Conservation (phyloP, 2,329 filamentous ascomycete species). For the Shiraia sp. region DNA sequence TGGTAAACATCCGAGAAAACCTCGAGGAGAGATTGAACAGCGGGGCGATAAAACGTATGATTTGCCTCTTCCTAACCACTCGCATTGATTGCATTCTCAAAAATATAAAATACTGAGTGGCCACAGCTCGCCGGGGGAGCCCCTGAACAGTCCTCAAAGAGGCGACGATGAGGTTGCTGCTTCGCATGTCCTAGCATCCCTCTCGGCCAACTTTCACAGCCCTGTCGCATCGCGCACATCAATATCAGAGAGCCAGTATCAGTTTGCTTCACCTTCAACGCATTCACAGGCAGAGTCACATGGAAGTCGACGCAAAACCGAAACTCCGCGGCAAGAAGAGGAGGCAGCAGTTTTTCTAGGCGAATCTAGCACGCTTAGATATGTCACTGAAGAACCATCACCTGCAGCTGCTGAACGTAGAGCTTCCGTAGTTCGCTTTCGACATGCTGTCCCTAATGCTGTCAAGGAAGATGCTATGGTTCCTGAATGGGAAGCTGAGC, state of each 20-base stretch:
- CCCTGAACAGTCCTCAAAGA: slow-evolving; percentile 16
- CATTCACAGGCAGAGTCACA: slow-evolving; percentile 9
- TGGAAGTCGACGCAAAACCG: slow-evolving; percentile 12
- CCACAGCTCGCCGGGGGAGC: slow-evolving; percentile 4
- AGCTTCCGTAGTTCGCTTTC: slow-evolving; percentile 22
- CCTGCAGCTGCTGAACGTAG: slow-evolving; percentile 37
- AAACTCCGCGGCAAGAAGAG: slow-evolving; percentile 28
- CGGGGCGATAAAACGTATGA: slow-evolving; percentile 23
- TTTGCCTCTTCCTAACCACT: too few species aligned
- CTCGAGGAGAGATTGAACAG: slow-evolving; percentile 23
- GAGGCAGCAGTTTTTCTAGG: slow-evolving; percentile 47
- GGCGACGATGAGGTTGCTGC: slow-evolving; percentile 35
- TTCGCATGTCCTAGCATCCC: slow-evolving; percentile 33
- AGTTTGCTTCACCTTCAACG: slow-evolving; percentile 16
- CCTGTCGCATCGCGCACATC: slow-evolving; percentile 17
- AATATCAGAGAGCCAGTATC: slow-evolving; percentile 10
- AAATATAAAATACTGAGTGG: slow-evolving; percentile 1
- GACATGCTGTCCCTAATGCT: slow-evolving; percentile 40
- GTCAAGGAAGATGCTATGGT: slow-evolving; percentile 41
- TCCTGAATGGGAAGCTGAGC: slow-evolving; percentile 41
- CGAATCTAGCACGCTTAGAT: slow-evolving; percentile 55
- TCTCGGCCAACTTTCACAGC: slow-evolving; percentile 32
- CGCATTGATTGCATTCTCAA: neutral
- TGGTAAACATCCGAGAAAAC: slow-evolving; percentile 46
- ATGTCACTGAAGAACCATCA: slow-evolving; percentile 45